These are phyloP conservation scores for Pueraria montana DNA, from an alignment of 306 rosid species.

Conservation along the genomic window DNA sequence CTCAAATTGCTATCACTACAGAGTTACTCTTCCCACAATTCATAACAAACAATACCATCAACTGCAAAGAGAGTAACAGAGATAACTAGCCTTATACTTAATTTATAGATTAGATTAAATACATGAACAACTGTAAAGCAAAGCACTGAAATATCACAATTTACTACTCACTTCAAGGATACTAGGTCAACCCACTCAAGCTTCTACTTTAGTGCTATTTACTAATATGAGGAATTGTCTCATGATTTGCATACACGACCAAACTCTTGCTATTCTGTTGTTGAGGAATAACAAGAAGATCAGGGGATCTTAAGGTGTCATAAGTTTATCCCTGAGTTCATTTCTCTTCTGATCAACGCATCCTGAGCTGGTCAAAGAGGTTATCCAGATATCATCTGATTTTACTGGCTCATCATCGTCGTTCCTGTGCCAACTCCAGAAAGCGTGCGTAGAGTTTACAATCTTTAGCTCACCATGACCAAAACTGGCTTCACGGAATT, in stretches of 20 bases:
- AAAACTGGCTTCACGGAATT: conserved; percentile 91
- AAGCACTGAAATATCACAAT: conserved; percentile 26
- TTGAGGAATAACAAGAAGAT: conserved; percentile 6
- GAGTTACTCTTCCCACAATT: not conserved
- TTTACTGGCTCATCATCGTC: conserved; percentile 88
- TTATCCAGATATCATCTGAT: conserved; percentile 90
- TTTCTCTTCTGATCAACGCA: conserved; percentile 68
- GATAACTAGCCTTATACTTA: not conserved
- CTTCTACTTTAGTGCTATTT: conserved; percentile 28
- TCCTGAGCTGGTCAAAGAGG: conserved; percentile 71
- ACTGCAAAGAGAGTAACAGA: not conserved
- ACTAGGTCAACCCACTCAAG: conserved; percentile 26
- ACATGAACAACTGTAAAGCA: conserved; percentile 5
- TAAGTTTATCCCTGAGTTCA: conserved; percentile 59
- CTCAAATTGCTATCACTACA: too few species aligned
- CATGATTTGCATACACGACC: conserved; percentile 27
- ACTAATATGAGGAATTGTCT: conserved; percentile 17
- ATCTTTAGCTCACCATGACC: conserved; percentile 94
- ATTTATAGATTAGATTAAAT: not conserved
- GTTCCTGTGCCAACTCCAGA: conserved; percentile 99
- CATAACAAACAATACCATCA: conserved; percentile 8
- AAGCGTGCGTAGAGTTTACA: conserved; percentile 81
- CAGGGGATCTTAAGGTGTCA: conserved; percentile 51
- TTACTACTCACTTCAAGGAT: conserved; percentile 22
- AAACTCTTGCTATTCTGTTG: conserved; percentile 17